Percentiles rank a stretch among this genome's conserved stretches.
Conservation (phyloP, 805 yeast genomes). For the Starmera dryadoides region DNA sequence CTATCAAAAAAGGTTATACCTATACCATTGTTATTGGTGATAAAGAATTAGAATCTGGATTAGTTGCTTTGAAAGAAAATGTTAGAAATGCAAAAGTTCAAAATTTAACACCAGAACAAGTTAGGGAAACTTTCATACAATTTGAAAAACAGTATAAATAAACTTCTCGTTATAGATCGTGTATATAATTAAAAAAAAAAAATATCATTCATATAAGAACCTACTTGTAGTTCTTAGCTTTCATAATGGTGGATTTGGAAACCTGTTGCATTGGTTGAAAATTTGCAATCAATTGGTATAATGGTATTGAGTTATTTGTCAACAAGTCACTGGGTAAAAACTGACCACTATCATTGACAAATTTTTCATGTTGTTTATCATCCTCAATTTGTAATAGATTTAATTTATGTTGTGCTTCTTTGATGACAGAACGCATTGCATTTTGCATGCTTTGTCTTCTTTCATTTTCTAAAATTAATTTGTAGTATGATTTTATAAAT, state of each 20-base stretch:
- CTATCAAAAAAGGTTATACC: slow-evolving; percentile 65
- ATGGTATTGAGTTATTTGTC: slow-evolving; percentile 27
- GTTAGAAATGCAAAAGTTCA: slow-evolving; percentile 36
- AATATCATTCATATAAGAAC: too few relatives aligned
- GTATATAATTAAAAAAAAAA: too few relatives aligned
- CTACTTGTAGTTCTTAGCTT: slow-evolving; percentile 16
- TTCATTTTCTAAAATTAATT: slow-evolving; percentile 42
- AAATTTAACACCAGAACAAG: slow-evolving; percentile 41
- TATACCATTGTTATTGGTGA: slow-evolving; percentile 86
- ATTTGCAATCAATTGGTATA: slow-evolving; percentile 20
- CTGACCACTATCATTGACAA: slow-evolving; percentile 41
- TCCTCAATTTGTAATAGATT: slow-evolving; percentile 36
- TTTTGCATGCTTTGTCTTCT: slow-evolving; percentile 38
- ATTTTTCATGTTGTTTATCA: slow-evolving; percentile 30
- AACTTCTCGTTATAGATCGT: too few relatives aligned
- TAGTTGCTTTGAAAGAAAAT: slow-evolving; percentile 58
- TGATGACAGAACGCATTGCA: slow-evolving; percentile 31
- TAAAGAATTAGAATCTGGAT: slow-evolving; percentile 55
- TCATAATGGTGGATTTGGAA: slow-evolving; percentile 7
- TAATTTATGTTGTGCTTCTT: slow-evolving; percentile 34
- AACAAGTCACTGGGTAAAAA: slow-evolving; percentile 49
- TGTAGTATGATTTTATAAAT: slow-evolving; percentile 45
- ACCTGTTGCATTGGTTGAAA: slow-evolving; percentile 8
- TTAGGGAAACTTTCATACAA: slow-evolving; percentile 42
- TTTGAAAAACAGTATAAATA: not conserved